Evolutionary conservation across 73 alveolate species (phyloP).

Genomic region (Tetrahymena borealis): DNA sequence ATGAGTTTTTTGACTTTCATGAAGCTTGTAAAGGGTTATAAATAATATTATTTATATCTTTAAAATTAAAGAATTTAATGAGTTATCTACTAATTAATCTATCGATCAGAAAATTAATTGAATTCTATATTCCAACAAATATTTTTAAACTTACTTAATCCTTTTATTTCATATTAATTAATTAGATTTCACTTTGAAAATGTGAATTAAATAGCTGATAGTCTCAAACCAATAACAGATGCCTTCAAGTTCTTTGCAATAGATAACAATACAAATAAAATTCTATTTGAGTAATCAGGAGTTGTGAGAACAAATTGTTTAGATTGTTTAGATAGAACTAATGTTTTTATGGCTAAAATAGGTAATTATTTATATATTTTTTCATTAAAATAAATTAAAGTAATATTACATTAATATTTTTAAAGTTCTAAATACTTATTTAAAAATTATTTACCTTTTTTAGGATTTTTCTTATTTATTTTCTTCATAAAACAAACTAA

Average conservation of each 20-base stretch:
- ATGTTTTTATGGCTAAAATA: constrained; percentile 20
- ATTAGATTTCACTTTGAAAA: background rate
- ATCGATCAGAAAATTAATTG: background rate
- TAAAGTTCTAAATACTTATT: too few relatives aligned
- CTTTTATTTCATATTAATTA: background rate
- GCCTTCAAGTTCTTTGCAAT: background rate
- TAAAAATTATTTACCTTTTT: too few relatives aligned
- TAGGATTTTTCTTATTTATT: too few relatives aligned
- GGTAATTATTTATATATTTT: too few relatives aligned
- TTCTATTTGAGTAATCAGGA: background rate
- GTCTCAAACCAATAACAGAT: background rate
- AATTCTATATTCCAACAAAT: background rate
- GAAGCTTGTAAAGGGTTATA: background rate
- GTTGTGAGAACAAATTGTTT: constrained; percentile 11
- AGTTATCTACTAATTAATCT: too few relatives aligned
- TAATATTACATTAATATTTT: too few relatives aligned
- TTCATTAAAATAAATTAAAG: too few relatives aligned
- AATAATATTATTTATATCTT: background rate
- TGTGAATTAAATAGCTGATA: background rate
- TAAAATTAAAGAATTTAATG: background rate
- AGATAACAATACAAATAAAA: background rate
- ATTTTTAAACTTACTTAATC: background rate
- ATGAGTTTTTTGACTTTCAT: background rate
- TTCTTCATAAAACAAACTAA: too few relatives aligned
- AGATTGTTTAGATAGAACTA: constrained; percentile 33